phyloP scores from a whole-genome alignment of 768 basidiomycete species.

The Podaxis sp. region DNA sequence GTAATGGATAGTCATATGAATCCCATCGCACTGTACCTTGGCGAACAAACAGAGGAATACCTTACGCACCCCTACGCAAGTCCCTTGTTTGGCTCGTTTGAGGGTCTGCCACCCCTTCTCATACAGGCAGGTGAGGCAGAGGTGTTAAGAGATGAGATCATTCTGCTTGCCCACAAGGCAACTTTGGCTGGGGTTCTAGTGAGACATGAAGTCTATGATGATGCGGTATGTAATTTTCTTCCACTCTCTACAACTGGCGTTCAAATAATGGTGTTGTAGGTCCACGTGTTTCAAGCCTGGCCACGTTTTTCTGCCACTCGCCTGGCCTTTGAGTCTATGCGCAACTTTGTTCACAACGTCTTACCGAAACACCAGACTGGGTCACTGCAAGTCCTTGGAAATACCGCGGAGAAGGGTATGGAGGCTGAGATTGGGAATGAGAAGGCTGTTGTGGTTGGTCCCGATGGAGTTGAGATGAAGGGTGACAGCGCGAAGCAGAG shows the following conservation, averaged over 20 bases:
- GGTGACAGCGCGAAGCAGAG: conserved; percentile 3
- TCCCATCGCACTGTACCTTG: conserved; percentile 92
- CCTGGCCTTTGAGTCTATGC: conserved; percentile 68
- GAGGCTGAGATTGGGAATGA: conserved; percentile 70
- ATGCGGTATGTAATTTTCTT: conserved; percentile 56
- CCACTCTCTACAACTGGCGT: neutral
- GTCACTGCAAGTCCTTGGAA: conserved; percentile 48
- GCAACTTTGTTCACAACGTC: conserved; percentile 58
- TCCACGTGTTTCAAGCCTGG: conserved; percentile 90
- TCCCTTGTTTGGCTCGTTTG: conserved; percentile 88
- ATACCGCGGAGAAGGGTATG: conserved; percentile 52
- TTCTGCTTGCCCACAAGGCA: conserved; percentile 91
- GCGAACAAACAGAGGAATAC: conserved; percentile 72
- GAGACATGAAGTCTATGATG: conserved; percentile 85
- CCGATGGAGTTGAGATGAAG: conserved; percentile 59
- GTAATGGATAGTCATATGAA: conserved; percentile 80
- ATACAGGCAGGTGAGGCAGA: conserved; percentile 94
- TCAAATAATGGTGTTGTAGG: conserved; percentile 31
- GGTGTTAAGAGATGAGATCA: conserved; percentile 91
- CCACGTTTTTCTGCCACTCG: conserved; percentile 67
- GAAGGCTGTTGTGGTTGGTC: conserved; percentile 61
- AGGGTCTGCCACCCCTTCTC: conserved; percentile 82
- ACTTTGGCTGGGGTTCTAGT: conserved; percentile 81
- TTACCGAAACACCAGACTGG: conserved; percentile 51
- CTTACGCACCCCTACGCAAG: conserved; percentile 96